Conservation (phyloP, 2,329 filamentous ascomycete species). For the Remersonia thermophila region DNA sequence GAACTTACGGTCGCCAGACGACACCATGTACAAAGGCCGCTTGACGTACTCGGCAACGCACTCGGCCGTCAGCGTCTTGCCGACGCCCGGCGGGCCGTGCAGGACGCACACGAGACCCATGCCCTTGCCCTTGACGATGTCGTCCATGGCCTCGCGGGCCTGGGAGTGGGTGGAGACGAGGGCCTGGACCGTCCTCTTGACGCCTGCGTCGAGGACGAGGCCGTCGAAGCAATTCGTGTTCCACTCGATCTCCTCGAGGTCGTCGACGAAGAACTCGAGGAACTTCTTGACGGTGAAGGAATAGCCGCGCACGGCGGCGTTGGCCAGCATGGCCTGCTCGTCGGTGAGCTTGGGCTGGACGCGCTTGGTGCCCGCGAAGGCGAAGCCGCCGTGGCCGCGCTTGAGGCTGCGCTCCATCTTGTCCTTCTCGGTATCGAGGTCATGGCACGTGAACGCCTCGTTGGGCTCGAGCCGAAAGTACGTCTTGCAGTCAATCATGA, state of each 20-base stretch:
- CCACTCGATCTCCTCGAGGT: conserved; percentile 13
- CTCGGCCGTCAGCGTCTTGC: conserved; percentile 27
- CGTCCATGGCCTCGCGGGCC: conserved; percentile 16
- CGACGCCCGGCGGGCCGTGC: conserved; percentile 24
- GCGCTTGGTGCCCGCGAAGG: conserved; percentile 1
- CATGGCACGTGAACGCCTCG: conserved; percentile 8
- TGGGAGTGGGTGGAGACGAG: conserved; percentile 17
- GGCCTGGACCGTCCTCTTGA: conserved; percentile 20
- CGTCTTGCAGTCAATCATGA: conserved; percentile 27
- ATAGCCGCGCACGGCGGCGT: conserved; percentile 16
- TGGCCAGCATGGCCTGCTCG: conserved; percentile 13
- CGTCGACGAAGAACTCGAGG: conserved; percentile 15
- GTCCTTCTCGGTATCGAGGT: background rate
- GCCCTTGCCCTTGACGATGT: conserved; percentile 25
- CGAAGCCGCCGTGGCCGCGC: background rate
- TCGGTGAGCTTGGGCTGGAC: conserved; percentile 9
- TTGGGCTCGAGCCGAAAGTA: conserved; percentile 21
- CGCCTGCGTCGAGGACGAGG: conserved; percentile 12
- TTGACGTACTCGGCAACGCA: conserved; percentile 25
- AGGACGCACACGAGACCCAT: conserved; percentile 25
- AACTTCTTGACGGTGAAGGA: conserved; percentile 12
- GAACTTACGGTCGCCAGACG: conserved; percentile 23
- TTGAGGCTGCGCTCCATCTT: conserved; percentile 5
- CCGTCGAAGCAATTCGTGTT: conserved; percentile 14
- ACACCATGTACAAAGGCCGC: conserved; percentile 25